These are phyloP conservation scores for Neofusicoccum kwambonambiense DNA, from an alignment of 2,329 filamentous ascomycete genomes.

Conservation along the genomic window DNA sequence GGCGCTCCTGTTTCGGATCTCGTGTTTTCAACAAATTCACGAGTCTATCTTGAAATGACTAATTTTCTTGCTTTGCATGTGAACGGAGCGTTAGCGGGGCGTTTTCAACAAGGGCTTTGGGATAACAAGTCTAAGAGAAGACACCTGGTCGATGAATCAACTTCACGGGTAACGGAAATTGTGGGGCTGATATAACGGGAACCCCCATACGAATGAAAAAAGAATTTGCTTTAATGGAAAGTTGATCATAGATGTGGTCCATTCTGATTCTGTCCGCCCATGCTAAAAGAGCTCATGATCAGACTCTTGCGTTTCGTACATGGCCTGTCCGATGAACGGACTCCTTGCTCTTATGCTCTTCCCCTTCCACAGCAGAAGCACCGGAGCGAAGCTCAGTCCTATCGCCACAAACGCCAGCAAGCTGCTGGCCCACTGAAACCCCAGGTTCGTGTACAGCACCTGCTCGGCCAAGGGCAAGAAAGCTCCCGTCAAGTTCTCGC, in stretches of 20 bases:
- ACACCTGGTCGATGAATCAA: constrained; percentile 14
- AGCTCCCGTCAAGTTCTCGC: constrained; percentile 51
- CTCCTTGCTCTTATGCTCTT: constrained; percentile 39
- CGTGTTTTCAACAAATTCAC: constrained; percentile 9
- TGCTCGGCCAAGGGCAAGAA: constrained; percentile 49
- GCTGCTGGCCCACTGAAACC: constrained; percentile 51
- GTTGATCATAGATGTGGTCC: background rate
- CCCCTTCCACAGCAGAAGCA: constrained; percentile 45
- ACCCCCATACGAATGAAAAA: background rate
- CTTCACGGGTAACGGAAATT: background rate
- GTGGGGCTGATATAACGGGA: background rate
- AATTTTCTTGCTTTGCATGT: background rate
- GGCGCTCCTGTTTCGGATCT: constrained; percentile 41
- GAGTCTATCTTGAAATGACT: background rate
- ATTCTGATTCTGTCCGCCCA: background rate
- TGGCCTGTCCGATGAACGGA: constrained; percentile 36
- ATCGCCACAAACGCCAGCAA: constrained; percentile 47
- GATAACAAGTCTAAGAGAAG: background rate
- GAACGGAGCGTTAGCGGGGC: constrained; percentile 5
- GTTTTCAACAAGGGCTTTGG: background rate
- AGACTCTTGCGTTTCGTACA: background rate
- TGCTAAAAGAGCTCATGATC: background rate
- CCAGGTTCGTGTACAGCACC: constrained; percentile 49
- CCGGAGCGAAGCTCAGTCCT: constrained; percentile 44
- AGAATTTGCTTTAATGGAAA: background rate